Percentiles rank a stretch among this genome's conserved stretches.
These are phyloP conservation scores for Chimonanthus praecox DNA, from an alignment of 164 flowering plant species.

Conservation along the genomic window DNA sequence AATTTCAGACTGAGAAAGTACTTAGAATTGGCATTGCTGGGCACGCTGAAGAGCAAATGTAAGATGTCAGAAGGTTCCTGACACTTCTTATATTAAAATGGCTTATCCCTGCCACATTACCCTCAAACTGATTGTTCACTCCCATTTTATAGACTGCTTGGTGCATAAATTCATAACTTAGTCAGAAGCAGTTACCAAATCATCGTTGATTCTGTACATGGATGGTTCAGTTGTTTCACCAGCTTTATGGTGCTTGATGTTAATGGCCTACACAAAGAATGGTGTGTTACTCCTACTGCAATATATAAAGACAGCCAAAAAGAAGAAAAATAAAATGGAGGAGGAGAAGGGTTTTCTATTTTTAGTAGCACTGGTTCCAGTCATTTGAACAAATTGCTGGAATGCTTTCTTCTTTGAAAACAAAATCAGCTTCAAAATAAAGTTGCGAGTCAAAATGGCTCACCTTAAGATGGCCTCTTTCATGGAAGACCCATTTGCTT, in stretches of 20 bases:
- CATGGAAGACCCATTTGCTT: slow-evolving; percentile 99
- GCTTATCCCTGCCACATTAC: no score
- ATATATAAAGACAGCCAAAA: not conserved
- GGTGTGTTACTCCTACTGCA: not conserved
- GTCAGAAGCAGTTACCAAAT: slow-evolving; percentile 47
- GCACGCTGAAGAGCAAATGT: not conserved
- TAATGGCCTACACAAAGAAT: slow-evolving; percentile 49
- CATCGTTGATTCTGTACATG: slow-evolving; percentile 88
- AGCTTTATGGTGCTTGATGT: slow-evolving; percentile 74
- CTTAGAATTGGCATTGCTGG: not conserved
- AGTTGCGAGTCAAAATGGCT: slow-evolving; percentile 7
- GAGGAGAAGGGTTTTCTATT: not conserved
- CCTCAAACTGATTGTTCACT: not conserved
- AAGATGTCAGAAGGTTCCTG: not conserved
- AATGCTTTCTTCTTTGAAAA: not conserved
- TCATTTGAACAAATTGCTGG: not conserved
- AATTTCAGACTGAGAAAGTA: not conserved
- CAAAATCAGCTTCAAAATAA: not conserved
- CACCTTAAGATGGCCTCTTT: slow-evolving; percentile 97
- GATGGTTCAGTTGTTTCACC: slow-evolving; percentile 89
- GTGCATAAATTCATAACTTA: not conserved
- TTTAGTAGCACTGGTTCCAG: not conserved
- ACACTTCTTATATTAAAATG: no score
- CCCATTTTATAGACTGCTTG: not conserved
- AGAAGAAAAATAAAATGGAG: no score